Percentiles rank a stretch among this genome's conserved stretches.
These are phyloP conservation scores for Gastrolobium villosum DNA, from an alignment of 306 rosid species.

Conservation along the genomic window DNA sequence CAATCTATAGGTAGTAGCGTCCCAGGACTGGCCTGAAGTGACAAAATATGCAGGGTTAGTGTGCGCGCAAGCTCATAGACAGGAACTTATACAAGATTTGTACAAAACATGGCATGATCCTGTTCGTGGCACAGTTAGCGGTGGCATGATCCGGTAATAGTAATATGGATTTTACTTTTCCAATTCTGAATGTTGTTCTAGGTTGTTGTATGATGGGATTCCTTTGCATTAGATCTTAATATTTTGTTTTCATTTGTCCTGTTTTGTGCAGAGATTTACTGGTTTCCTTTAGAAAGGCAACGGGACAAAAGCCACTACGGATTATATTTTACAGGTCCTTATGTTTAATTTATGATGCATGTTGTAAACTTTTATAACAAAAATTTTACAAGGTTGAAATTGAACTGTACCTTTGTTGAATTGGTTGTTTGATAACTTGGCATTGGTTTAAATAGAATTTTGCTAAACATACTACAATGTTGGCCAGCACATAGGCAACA, in stretches of 20 bases:
- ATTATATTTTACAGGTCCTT: conserved; percentile 90
- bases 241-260: background rate
- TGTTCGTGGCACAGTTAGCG: conserved; percentile 86
- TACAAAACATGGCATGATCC: conserved; percentile 97
- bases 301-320: conserved; percentile 92
- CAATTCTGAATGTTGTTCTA: conserved; percentile 8
- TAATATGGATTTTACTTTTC: conserved; percentile 19
- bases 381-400: conserved; percentile 1
- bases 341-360: conserved; percentile 28
- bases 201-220: conserved; percentile 27
- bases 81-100: conserved; percentile 91
- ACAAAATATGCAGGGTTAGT: conserved; percentile 94
- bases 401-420: background rate
- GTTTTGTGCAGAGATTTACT: conserved; percentile 78
- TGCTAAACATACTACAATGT: background rate
- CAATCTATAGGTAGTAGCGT: conserved; percentile 86
- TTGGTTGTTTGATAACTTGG: background rate
- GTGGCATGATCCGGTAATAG: conserved; percentile 90
- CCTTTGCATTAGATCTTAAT: conserved; percentile 36
- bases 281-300: conserved; percentile 88
- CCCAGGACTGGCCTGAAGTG: conserved; percentile 99
- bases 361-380: background rate
- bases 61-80: conserved; percentile 96
- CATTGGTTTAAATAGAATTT: conserved; percentile 16
- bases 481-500: too few relatives aligned